phyloP scores from a whole-genome alignment of 1,284 basidiomycete genomes.

The Irpex sp. region DNA sequence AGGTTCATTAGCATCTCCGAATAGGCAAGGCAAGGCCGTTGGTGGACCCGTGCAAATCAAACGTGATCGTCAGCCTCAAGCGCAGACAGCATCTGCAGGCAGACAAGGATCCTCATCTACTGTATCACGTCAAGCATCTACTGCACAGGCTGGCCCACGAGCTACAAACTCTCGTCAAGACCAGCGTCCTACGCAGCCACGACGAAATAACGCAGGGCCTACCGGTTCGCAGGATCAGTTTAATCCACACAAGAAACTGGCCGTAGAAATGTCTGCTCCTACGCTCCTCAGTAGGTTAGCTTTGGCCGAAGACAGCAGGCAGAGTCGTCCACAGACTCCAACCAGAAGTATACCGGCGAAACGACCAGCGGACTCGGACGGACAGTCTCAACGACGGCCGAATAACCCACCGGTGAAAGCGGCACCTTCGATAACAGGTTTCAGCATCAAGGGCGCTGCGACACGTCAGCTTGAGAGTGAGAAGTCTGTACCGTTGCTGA shows the following conservation, averaged over 20 bases:
- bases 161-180: not conserved
- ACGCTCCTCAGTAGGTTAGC: slow-evolving; percentile 13
- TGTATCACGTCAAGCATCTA: slow-evolving; percentile 2
- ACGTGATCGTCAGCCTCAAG: slow-evolving; percentile 10
- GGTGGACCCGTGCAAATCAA: slow-evolving; percentile 25
- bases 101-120: not conserved
- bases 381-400: slow-evolving; percentile 13
- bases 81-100: slow-evolving; percentile 5
- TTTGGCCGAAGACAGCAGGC: slow-evolving; percentile 20
- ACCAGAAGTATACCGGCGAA: slow-evolving; percentile 16
- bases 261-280: slow-evolving; percentile 1
- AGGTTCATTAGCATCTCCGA: slow-evolving; percentile 12
- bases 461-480: slow-evolving; percentile 1
- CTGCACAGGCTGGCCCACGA: not conserved
- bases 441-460: slow-evolving; percentile 19
- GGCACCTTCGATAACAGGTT: slow-evolving; percentile 7
- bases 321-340: not conserved
- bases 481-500: slow-evolving; percentile 35
- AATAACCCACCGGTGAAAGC: not conserved
- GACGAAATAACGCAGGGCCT: not conserved
- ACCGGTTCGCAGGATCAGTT: slow-evolving; percentile 1
- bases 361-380: slow-evolving; percentile 18
- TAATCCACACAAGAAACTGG: slow-evolving; percentile 1
- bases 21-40: slow-evolving; percentile 22
- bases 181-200: not conserved